These are phyloP conservation scores for Carex sylvatica DNA, from an alignment of 202 grass and related monocot species.

Conservation along the genomic window DNA sequence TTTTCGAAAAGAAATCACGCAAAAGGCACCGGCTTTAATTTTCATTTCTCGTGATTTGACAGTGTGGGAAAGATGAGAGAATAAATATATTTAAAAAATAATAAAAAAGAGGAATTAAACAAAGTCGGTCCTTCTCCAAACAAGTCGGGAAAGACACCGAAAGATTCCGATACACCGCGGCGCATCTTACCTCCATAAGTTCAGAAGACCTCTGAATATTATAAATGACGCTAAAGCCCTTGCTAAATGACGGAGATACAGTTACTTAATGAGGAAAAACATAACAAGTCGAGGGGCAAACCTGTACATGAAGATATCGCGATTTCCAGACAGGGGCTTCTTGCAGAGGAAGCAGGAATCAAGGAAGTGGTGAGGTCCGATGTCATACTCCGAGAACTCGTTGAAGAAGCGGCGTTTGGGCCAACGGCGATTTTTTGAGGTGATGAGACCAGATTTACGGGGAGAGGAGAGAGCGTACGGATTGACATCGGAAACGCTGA, in stretches of 20 bases:
- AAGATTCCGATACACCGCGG: conserved; percentile 6
- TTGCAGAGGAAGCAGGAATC: conserved; percentile 72
- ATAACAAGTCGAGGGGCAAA: not conserved
- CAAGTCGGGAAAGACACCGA: conserved; percentile 13
- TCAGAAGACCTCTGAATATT: not conserved
- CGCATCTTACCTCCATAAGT: not conserved
- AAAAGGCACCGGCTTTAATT: not conserved
- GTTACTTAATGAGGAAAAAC: not conserved
- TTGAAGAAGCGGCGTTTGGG: conserved; percentile 8
- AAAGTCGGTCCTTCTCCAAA: conserved; percentile 14
- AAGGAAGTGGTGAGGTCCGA: conserved; percentile 59
- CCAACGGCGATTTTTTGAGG: not conserved
- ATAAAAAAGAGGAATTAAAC: not conserved
- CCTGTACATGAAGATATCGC: conserved; percentile 95
- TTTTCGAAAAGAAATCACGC: conserved; percentile 4
- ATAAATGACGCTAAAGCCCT: conserved; percentile 23
- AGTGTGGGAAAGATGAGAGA: not conserved
- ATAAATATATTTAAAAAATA: not conserved
- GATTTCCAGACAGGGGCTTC: conserved; percentile 45
- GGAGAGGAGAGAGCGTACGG: conserved; percentile 27
- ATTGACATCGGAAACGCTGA: not conserved
- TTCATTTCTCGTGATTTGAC: conserved; percentile 27
- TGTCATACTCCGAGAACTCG: conserved; percentile 21
- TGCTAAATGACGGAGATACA: not conserved
- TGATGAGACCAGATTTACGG: not conserved